Evolutionary conservation across 352 stramenopile genomes (phyloP).

Genomic region (Phytophthora ohioensis): DNA sequence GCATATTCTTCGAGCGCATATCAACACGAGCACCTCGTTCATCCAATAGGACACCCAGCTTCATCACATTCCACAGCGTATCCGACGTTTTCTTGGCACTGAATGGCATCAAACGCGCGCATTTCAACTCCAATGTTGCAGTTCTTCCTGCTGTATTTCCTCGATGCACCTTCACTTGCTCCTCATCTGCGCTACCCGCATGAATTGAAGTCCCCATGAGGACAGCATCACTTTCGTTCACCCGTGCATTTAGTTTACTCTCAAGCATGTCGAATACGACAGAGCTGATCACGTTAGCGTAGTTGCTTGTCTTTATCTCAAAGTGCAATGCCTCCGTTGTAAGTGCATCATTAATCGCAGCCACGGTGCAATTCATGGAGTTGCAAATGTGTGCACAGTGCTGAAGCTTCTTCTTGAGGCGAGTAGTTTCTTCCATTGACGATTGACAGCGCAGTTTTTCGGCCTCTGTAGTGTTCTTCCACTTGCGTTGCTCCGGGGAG

Average conservation of each 20-base stretch:
- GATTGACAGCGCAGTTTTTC: neutral
- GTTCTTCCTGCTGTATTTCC: neutral
- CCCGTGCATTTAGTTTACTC: neutral
- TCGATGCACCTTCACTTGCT: neutral
- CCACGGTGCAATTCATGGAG: neutral
- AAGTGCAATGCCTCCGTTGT: neutral
- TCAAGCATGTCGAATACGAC: neutral
- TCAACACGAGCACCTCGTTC: neutral
- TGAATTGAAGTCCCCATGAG: neutral
- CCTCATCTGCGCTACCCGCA: neutral
- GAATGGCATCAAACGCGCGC: neutral
- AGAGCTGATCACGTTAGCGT: too few species aligned
- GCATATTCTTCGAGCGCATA: neutral
- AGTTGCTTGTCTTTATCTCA: neutral
- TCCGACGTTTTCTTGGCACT: neutral
- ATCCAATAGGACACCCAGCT: neutral
- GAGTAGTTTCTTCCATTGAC: neutral
- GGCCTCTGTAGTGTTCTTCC: neutral
- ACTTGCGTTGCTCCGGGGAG: neutral
- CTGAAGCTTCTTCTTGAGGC: neutral
- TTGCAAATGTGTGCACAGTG: neutral
- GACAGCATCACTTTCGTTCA: neutral
- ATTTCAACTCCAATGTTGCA: neutral
- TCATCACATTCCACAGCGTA: conserved; percentile 1
- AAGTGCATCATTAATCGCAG: neutral